Conservation (phyloP, 495 filamentous ascomycete species). For the Aspergillus bridgeri region DNA sequence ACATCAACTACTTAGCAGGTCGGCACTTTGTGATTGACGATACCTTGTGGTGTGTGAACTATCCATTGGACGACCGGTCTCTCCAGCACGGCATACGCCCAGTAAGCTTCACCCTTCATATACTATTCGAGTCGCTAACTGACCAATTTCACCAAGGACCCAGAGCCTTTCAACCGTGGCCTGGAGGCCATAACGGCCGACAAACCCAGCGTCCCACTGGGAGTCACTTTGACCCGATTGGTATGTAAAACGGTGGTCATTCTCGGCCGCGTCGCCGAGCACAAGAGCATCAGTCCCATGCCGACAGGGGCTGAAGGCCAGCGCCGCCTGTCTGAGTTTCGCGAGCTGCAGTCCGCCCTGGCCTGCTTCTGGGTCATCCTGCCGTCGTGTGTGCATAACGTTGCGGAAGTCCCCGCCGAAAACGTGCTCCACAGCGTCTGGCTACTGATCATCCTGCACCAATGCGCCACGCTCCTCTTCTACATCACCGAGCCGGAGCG, state of each 20-base stretch:
- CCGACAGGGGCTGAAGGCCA: not conserved
- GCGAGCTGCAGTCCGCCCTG: conserved; percentile 4
- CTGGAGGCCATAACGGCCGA: not conserved
- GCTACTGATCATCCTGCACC: conserved; percentile 2
- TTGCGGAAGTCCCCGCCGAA: not conserved
- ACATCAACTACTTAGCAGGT: conserved; percentile 5
- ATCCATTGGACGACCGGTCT: conserved; percentile 1
- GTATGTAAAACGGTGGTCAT: conserved; percentile 2
- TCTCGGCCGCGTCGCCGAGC: not conserved
- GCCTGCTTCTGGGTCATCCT: conserved; percentile 5
- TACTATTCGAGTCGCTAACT: no score
- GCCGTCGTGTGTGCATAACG: conserved; percentile 1
- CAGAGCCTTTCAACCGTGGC: not conserved
- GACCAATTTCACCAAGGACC: not conserved
- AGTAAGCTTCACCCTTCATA: not conserved
- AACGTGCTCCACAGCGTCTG: conserved; percentile 1
- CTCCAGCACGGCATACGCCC: conserved; percentile 3
- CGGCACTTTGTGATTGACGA: conserved; percentile 5
- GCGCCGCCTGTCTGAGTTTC: not conserved
- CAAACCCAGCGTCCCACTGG: conserved; percentile 1
- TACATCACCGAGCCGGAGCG: conserved; percentile 4
- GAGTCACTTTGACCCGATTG: not conserved
- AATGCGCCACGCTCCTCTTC: conserved; percentile 1
- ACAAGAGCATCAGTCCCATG: conserved; percentile 6
- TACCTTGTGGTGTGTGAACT: conserved; percentile 6